Evolutionary conservation across 2,329 filamentous ascomycete genomes (phyloP).

Genomic region (Fonsecaea pedrosoi): DNA sequence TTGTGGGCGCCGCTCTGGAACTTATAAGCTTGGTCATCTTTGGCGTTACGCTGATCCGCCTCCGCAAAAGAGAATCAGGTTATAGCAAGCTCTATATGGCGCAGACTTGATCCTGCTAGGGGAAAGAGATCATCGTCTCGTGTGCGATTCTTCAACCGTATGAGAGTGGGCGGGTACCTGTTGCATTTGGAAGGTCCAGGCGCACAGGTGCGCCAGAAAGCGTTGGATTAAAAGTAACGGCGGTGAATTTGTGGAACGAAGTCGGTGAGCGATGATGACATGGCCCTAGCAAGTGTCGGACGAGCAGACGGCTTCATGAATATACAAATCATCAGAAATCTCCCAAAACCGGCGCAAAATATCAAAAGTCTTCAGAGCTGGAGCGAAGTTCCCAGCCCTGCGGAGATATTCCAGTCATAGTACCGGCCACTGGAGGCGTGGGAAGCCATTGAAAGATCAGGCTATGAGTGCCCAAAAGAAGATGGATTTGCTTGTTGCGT

Average conservation of each 20-base stretch:
- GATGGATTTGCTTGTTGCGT: background rate
- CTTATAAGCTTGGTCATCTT: conserved; percentile 17
- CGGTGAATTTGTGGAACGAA: background rate
- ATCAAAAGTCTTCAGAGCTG: background rate
- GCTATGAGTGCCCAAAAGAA: background rate
- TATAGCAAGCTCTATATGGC: conserved; percentile 21
- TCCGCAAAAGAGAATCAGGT: conserved; percentile 1
- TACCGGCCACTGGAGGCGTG: background rate
- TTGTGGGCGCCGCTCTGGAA: conserved; percentile 17
- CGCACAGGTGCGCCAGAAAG: background rate
- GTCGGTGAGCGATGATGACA: background rate
- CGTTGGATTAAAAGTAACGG: background rate
- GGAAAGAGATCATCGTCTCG: background rate
- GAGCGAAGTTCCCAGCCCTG: background rate
- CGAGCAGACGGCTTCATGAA: background rate
- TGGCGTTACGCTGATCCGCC: background rate
- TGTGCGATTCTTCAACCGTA: background rate
- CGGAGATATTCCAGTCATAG: background rate
- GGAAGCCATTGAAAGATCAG: background rate
- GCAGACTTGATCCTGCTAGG: conserved; percentile 8
- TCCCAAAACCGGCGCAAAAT: background rate
- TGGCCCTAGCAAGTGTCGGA: background rate
- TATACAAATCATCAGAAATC: background rate
- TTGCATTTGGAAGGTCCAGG: background rate
- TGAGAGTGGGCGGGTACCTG: background rate